Conservation (phyloP, 345 rosid species). For the Pistacia atlantica region DNA sequence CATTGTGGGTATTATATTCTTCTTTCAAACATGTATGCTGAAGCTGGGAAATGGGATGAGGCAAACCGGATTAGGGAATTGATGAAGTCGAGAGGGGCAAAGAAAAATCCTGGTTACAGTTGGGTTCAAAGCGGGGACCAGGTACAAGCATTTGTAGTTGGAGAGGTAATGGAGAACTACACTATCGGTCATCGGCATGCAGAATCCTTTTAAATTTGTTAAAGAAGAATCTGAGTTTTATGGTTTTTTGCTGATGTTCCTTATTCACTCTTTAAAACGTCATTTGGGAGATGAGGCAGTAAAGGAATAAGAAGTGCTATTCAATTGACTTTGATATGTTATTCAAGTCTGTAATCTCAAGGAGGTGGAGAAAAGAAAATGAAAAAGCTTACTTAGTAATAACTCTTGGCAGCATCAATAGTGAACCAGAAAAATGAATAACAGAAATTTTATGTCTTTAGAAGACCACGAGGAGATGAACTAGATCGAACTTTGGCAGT, state of each 20-base stretch:
- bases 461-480: too few species aligned
- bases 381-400: too few species aligned
- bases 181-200: constrained; percentile 22
- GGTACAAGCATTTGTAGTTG: constrained; percentile 41
- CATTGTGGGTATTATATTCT: constrained; percentile 50
- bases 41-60: constrained; percentile 58
- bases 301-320: too few species aligned
- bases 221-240: not conserved
- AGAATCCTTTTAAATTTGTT: constrained; percentile 14
- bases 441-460: too few species aligned
- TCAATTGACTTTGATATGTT: too few species aligned
- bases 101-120: constrained; percentile 52
- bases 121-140: constrained; percentile 49
- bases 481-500: too few species aligned
- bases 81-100: constrained; percentile 52
- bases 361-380: too few species aligned
- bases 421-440: too few species aligned
- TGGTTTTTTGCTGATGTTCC: not conserved
- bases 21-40: constrained; percentile 53
- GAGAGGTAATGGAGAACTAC: constrained; percentile 29
- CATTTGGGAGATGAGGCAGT: too few species aligned
- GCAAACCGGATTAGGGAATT: constrained; percentile 42
- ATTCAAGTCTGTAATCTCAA: too few species aligned
- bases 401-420: too few species aligned
- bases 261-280: too few species aligned